Conservation (phyloP, 345 rosid genomes). For the Sisymbrium altissimum region DNA sequence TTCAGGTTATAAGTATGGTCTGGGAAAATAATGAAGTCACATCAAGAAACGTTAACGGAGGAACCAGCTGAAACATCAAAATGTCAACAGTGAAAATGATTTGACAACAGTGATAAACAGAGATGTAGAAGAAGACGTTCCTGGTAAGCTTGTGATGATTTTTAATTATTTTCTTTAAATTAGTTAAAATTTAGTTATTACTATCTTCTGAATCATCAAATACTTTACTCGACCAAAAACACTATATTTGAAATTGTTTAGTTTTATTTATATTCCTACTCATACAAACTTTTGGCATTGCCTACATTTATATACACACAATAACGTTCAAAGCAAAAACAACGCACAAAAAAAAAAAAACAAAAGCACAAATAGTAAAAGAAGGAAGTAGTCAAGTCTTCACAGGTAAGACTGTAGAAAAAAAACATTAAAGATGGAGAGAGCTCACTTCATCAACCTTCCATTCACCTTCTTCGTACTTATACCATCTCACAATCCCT, state of each 20-base stretch:
- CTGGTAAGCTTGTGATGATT: neutral
- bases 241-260: neutral
- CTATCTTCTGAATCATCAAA: neutral
- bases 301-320: constrained; percentile 23
- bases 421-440: constrained; percentile 37
- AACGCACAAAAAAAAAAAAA: neutral
- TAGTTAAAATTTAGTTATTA: neutral
- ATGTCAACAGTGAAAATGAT: no score
- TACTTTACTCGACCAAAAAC: neutral
- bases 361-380: neutral
- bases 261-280: constrained; percentile 6
- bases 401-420: constrained; percentile 27
- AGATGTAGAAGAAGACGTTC: neutral
- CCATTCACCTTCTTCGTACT: constrained; percentile 80
- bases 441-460: constrained; percentile 64
- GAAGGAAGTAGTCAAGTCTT: neutral
- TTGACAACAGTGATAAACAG: neutral
- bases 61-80: no score
- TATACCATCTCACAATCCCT: constrained; percentile 88
- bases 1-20: constrained; percentile 91
- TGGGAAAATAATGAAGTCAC: constrained; percentile 80
- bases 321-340: neutral
- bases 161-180: no score
- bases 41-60: no score
- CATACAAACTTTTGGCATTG: constrained; percentile 21